These are phyloP conservation scores for Arachnomyces sp. DNA, from an alignment of 2,329 filamentous ascomycete genomes.

Conservation along the genomic window DNA sequence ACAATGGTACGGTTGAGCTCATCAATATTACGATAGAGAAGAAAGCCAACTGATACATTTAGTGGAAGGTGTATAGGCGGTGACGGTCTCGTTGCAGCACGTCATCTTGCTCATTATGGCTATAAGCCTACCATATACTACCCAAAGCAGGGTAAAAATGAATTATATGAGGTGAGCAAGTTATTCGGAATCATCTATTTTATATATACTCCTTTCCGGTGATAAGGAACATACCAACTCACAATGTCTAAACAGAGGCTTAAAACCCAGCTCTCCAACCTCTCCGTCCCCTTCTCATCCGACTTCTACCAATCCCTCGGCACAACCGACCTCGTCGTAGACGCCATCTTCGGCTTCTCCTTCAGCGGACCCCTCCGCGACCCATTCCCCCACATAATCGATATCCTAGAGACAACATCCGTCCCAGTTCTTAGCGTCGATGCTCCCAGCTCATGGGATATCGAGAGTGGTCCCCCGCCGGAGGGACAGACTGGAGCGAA, in stretches of 20 bases:
- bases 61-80: conserved; percentile 52
- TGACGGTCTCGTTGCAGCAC: conserved; percentile 87
- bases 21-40: background rate
- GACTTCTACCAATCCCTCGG: conserved; percentile 65
- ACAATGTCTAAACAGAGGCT: conserved; percentile 53
- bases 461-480: conserved; percentile 73
- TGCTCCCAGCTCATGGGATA: conserved; percentile 90
- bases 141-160: conserved; percentile 83
- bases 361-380: conserved; percentile 90
- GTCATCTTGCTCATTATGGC: conserved; percentile 85
- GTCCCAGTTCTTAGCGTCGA: conserved; percentile 83
- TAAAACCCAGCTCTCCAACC: conserved; percentile 72
- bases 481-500: conserved; percentile 63
- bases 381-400: conserved; percentile 77
- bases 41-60: background rate
- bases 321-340: conserved; percentile 71
- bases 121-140: conserved; percentile 87
- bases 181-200: no score
- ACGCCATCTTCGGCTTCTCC: conserved; percentile 93
- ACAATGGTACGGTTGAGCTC: conserved; percentile 43
- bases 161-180: conserved; percentile 66
- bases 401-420: conserved; percentile 62
- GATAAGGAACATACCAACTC: no score
- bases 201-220: no score
- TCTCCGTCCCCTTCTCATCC: conserved; percentile 73